Conservation (phyloP, 192 early-diverging fungal species). For the Linnemannia zychae region DNA sequence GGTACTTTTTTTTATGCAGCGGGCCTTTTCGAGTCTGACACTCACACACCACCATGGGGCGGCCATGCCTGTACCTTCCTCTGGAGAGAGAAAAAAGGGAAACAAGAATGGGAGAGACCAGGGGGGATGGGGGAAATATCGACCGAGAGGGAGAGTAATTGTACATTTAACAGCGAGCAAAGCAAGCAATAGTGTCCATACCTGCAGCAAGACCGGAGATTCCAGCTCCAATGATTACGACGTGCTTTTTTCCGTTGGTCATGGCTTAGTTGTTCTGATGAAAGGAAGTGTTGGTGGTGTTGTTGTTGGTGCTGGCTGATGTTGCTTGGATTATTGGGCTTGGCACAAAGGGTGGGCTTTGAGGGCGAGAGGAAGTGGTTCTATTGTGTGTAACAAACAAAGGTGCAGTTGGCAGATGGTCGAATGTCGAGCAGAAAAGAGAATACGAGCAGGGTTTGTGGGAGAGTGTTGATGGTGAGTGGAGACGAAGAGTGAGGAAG, state of each 20-base stretch:
- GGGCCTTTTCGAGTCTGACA: slow-evolving; percentile 11
- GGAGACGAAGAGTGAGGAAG: not conserved
- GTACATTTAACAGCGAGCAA: not conserved
- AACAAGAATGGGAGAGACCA: slow-evolving; percentile 11
- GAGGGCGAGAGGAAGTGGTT: not conserved
- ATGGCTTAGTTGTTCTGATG: slow-evolving; percentile 8
- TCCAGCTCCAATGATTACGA: slow-evolving; percentile 57
- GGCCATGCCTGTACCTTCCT: slow-evolving; percentile 11
- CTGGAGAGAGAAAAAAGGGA: slow-evolving; percentile 11
- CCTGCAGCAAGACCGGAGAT: slow-evolving; percentile 57
- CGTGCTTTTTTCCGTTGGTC: slow-evolving; percentile 32
- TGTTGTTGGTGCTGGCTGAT: not conserved
- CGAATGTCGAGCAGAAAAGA: not conserved
- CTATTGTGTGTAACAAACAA: slow-evolving; percentile 8
- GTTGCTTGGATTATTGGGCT: not conserved
- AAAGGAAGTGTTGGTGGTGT: not conserved
- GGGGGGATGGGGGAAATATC: slow-evolving; percentile 8
- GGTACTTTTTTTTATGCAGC: slow-evolving; percentile 9
- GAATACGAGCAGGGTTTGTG: not conserved
- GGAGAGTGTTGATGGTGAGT: not conserved
- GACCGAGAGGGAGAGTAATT: not conserved
- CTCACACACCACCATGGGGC: slow-evolving; percentile 10
- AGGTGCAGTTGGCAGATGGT: not conserved
- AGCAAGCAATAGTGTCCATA: slow-evolving; percentile 8
- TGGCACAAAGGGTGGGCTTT: not conserved